A percentile compares a stretch with the other conserved stretches of the same genome.
Conservation (phyloP, 345 rosid genomes). For the Eucalyptus erythrocorys region DNA sequence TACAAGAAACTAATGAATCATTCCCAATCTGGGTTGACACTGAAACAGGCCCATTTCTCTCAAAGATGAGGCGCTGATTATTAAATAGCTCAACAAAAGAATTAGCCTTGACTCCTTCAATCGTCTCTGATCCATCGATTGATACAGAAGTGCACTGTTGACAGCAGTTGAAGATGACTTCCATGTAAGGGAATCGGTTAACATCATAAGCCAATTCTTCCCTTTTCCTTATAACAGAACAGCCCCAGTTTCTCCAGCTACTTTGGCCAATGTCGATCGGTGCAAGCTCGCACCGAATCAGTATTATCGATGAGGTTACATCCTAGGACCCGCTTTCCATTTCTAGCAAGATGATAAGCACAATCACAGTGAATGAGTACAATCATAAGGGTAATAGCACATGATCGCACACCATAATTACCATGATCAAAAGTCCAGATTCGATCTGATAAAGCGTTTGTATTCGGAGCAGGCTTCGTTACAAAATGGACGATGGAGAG, state of each 20-base stretch:
- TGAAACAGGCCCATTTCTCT: background rate
- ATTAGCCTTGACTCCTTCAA: background rate
- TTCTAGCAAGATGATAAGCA: background rate
- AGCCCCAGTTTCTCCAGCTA: background rate
- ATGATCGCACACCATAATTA: background rate
- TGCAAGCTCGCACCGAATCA: background rate
- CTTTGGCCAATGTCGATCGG: background rate
- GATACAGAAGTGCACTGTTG: background rate
- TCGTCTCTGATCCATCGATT: background rate
- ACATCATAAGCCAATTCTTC: background rate
- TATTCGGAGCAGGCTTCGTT: background rate
- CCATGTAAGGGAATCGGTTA: background rate
- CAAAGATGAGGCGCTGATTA: background rate
- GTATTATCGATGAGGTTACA: background rate
- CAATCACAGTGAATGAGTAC: background rate
- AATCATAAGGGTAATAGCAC: background rate
- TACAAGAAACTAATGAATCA: background rate
- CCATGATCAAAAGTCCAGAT: background rate
- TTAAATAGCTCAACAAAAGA: background rate
- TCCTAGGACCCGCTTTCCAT: background rate
- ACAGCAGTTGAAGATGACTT: background rate
- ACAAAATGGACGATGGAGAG: background rate
- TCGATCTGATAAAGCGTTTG: background rate
- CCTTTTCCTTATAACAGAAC: background rate
- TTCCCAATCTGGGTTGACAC: background rate